Base-by-base conservation (phyloP, 2,329 filamentous ascomycete species). In the Trichoderma koningiopsis region DNA sequence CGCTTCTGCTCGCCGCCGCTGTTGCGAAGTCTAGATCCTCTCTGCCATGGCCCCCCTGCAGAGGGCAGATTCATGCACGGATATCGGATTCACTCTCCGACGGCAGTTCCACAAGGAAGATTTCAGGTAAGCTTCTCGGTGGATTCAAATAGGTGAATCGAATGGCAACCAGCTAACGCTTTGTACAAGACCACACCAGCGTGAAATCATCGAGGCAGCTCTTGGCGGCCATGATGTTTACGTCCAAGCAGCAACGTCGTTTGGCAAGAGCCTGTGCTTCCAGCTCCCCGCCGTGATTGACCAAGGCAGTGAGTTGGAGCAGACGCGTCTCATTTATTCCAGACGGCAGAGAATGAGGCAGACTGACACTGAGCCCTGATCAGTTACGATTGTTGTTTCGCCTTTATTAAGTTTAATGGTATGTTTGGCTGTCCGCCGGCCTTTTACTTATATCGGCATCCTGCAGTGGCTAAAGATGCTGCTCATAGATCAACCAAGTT, bases 221-320 rank as follows among this genome's bases (percentile, higher is more conserved):
- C 84, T 97, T 10, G 88, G 91, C 68, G 91, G 93, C 19, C 86
- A 94, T 72, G 95, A 98, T 89, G 91, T 98, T 55, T 97, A 97
- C 76, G 87, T 98, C 0, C 95, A 97, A 80, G 95, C 95, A 58
- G 92, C 92, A 67, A 94, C 92, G 3, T 93, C 91, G 11, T 97
- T 97, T 78, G 95, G 94, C 53, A 97, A 97, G 80, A 96, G 93
- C 76, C 80, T 97, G 65, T 97, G 95, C 81, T 97, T 95, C 77
- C 94, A 97, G 78, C 85, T 97, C 1, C 94, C 94, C 10, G 94
- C 94, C 29, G 89, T 97, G 37, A 90, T 97, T 68, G 91, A 95
- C 75, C 88, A 90, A 78, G 95, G 95, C 72, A 93, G 92, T 94
- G 82, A 76, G 90, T 86, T n/a, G 37, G 60, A 24, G 5, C 27